Percentiles rank a stretch among this genome's conserved stretches.
Conservation (phyloP, 495 filamentous ascomycete genomes). For the Aspergillus indologenus region DNA sequence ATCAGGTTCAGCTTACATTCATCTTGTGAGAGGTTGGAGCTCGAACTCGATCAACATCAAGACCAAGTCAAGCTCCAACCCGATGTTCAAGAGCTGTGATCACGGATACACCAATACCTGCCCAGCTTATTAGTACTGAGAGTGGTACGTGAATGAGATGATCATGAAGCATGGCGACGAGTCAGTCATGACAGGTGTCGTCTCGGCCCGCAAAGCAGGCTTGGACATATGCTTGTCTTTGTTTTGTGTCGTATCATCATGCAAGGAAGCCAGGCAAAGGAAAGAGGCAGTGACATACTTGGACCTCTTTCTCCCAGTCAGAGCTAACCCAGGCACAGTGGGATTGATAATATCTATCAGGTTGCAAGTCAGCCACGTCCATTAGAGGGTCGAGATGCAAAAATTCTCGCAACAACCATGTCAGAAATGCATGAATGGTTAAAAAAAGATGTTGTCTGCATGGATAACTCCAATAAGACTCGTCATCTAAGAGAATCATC, state of each 20-base stretch:
- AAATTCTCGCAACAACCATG: slow-evolving; percentile 3
- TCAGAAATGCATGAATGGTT: slow-evolving; percentile 62
- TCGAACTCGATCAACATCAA: neutral
- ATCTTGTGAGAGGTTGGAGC: neutral
- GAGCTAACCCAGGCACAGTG: neutral
- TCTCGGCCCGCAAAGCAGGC: slow-evolving; percentile 46
- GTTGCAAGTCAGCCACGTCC: neutral
- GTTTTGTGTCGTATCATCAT: slow-evolving; percentile 52
- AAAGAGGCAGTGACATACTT: slow-evolving; percentile 31
- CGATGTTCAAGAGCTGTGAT: neutral
- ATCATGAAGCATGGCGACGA: slow-evolving; percentile 20
- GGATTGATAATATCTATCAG: neutral
- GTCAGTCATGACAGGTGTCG: slow-evolving; percentile 52
- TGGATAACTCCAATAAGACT: slow-evolving; percentile 62
- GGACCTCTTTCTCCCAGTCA: neutral
- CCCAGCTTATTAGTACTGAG: slow-evolving; percentile 7
- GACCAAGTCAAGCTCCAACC: neutral
- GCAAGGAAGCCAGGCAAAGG: slow-evolving; percentile 8
- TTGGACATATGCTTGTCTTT: slow-evolving; percentile 65
- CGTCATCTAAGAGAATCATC: slow-evolving; percentile 59
- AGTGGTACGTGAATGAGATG: slow-evolving; percentile 12
- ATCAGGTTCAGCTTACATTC: slow-evolving; percentile 24
- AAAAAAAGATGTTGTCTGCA: slow-evolving; percentile 54
- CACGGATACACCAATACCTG: neutral
- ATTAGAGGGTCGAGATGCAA: slow-evolving; percentile 10